A percentile compares a stretch with the other conserved stretches of the same genome.
phyloP scores from a whole-genome alignment of 306 rosid genomes.

The Luffa acutangula region DNA sequence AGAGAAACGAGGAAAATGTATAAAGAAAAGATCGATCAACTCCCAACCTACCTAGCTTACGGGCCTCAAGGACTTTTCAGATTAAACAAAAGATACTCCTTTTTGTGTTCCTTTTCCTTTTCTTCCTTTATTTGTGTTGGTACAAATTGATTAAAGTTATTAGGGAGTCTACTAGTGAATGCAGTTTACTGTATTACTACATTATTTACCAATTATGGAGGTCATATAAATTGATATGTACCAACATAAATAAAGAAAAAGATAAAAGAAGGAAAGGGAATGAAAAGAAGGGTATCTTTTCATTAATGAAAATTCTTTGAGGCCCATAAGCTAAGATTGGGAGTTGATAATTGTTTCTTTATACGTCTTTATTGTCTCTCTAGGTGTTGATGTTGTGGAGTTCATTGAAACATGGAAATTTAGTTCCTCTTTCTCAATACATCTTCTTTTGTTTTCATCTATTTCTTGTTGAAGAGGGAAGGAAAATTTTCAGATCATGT shows the following conservation, averaged over 20 bases:
- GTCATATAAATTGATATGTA: no score
- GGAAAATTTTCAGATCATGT: no score
- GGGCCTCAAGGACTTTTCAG: neutral
- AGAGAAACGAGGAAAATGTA: no score
- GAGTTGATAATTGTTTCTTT: neutral
- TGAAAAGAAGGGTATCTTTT: no score
- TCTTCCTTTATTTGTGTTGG: neutral
- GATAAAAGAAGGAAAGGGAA: neutral
- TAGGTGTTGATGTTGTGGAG: slow-evolving; percentile 25
- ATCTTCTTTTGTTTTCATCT: slow-evolving; percentile 64
- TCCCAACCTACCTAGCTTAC: no score
- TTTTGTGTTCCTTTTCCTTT: neutral
- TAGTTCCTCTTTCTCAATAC: slow-evolving; percentile 45
- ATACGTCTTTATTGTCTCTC: neutral
- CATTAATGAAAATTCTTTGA: neutral
- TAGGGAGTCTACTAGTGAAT: no score
- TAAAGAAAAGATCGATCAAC: neutral
- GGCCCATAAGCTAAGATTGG: neutral
- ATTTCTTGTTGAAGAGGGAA: no score
- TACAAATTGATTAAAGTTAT: neutral
- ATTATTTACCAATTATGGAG: neutral
- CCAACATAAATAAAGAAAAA: neutral
- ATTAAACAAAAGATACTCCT: neutral
- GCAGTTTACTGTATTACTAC: neutral
- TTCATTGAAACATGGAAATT: slow-evolving; percentile 54